phyloP scores from a whole-genome alignment of 2,329 filamentous ascomycete genomes.

The Paecilomyces dactylethromorphus region DNA sequence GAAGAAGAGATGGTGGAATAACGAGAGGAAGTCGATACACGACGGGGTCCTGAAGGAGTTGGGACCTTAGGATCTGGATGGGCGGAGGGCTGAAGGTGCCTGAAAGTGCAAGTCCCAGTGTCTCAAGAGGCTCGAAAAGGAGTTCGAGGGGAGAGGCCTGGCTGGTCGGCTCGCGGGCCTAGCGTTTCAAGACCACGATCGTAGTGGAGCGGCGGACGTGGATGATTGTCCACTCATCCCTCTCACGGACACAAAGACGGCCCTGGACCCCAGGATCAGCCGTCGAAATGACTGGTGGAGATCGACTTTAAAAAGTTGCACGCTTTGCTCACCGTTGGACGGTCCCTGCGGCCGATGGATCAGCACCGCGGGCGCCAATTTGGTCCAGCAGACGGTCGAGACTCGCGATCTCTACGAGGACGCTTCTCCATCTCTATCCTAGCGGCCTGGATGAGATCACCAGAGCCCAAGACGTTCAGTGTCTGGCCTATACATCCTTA shows the following conservation, averaged over 20 bases:
- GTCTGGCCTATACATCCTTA: not conserved
- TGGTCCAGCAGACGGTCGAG: not conserved
- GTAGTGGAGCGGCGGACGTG: not conserved
- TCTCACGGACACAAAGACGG: not conserved
- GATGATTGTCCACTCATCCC: not conserved
- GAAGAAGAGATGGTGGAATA: slow-evolving; percentile 9
- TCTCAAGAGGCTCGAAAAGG: not conserved
- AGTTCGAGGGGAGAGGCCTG: not conserved
- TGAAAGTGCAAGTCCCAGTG: not conserved
- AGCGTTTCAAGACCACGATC: not conserved
- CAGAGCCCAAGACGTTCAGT: not conserved
- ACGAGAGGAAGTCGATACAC: slow-evolving; percentile 5
- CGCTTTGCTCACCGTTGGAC: not conserved
- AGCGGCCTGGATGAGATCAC: too few relatives aligned
- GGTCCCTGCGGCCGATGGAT: not conserved
- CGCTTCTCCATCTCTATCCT: too few relatives aligned
- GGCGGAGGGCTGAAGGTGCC: not conserved
- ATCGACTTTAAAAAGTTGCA: not conserved
- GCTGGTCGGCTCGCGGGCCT: not conserved
- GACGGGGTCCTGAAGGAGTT: not conserved
- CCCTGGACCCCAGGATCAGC: not conserved
- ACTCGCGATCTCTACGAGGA: not conserved
- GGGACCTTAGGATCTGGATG: not conserved
- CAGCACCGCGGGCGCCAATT: not conserved
- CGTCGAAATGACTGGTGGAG: not conserved